Conservation (phyloP, 2,329 filamentous ascomycete species). For the Aspergillus piperis region DNA sequence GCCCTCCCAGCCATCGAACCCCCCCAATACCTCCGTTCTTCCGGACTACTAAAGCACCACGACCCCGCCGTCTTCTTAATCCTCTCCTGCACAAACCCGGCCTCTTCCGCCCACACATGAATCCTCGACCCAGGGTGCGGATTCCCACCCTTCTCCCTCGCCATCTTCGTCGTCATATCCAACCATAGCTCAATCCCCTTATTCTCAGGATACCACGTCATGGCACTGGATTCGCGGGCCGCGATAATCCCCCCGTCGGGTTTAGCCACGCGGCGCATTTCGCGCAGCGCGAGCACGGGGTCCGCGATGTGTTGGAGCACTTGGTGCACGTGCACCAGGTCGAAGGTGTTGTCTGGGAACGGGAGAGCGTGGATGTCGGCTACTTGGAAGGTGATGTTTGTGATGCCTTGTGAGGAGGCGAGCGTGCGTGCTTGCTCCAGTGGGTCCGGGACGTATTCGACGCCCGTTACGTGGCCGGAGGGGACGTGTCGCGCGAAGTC, state of each 20-base stretch:
- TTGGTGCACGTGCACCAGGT: slow-evolving; percentile 62
- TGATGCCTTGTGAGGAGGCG: slow-evolving; percentile 31
- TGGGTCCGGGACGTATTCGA: slow-evolving; percentile 37
- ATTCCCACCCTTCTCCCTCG: slow-evolving; percentile 28
- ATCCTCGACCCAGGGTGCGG: slow-evolving; percentile 32
- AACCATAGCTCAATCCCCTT: slow-evolving; percentile 30
- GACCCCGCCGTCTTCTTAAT: slow-evolving; percentile 34
- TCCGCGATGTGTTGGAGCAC: slow-evolving; percentile 59
- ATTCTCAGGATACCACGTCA: slow-evolving; percentile 37
- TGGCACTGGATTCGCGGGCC: slow-evolving; percentile 42
- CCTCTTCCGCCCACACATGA: slow-evolving; percentile 39
- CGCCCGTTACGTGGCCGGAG: slow-evolving; percentile 40
- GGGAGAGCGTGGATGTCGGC: slow-evolving; percentile 47
- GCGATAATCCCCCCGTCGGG: slow-evolving; percentile 58
- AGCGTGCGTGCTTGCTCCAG: slow-evolving; percentile 36
- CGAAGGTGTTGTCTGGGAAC: slow-evolving; percentile 53
- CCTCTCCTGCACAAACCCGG: slow-evolving; percentile 31
- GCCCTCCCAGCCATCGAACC: slow-evolving; percentile 37
- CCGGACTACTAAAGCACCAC: slow-evolving; percentile 38
- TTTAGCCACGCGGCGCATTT: slow-evolving; percentile 58
- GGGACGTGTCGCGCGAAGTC: slow-evolving; percentile 43
- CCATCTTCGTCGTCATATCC: slow-evolving; percentile 24
- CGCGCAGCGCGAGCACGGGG: slow-evolving; percentile 53
- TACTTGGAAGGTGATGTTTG: slow-evolving; percentile 38
- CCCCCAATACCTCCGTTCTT: slow-evolving; percentile 39